Percentiles rank a stretch among this genome's conserved stretches.
phyloP scores from a whole-genome alignment of 352 stramenopile species.

The Phytophthora foliorum region DNA sequence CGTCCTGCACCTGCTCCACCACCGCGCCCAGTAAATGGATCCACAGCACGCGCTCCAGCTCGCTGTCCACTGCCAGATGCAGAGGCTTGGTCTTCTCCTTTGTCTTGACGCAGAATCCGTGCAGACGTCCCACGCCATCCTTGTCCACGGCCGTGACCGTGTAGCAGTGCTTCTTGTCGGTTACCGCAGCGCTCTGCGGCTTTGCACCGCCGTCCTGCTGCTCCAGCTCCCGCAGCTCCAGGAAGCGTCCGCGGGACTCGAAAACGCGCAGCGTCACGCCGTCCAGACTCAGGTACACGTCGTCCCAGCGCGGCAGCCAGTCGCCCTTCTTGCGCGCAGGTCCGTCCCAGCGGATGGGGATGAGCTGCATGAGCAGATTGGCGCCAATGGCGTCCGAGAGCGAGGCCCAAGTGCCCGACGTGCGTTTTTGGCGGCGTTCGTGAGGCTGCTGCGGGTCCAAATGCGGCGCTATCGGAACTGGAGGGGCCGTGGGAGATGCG shows the following conservation, averaged over 20 bases:
- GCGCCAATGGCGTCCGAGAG: conserved; percentile 36
- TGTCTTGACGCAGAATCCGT: conserved; percentile 66
- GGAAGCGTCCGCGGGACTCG: conserved; percentile 69
- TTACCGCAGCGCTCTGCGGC: neutral
- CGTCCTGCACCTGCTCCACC: conserved; percentile 61
- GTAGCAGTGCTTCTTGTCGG: conserved; percentile 57
- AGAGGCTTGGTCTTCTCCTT: conserved; percentile 66
- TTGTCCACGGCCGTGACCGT: conserved; percentile 70
- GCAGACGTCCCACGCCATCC: conserved; percentile 62
- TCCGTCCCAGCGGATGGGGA: conserved; percentile 78
- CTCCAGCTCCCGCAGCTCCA: conserved; percentile 58
- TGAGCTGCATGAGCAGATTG: conserved; percentile 64
- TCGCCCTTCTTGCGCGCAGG: conserved; percentile 75
- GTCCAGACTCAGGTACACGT: conserved; percentile 74
- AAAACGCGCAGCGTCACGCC: conserved; percentile 69
- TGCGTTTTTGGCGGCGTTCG: conserved; percentile 27
- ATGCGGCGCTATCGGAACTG: conserved; percentile 19
- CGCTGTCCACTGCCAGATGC: conserved; percentile 71
- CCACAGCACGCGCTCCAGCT: conserved; percentile 82
- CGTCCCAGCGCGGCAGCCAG: conserved; percentile 84
- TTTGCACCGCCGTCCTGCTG: conserved; percentile 26
- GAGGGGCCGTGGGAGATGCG: conserved; percentile 11
- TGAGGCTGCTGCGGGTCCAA: conserved; percentile 36
- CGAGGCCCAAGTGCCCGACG: neutral
- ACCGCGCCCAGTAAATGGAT: conserved; percentile 73